Evolutionary conservation across 2,329 filamentous ascomycete species (phyloP).

Genomic region (Scedosporium dehoogii): DNA sequence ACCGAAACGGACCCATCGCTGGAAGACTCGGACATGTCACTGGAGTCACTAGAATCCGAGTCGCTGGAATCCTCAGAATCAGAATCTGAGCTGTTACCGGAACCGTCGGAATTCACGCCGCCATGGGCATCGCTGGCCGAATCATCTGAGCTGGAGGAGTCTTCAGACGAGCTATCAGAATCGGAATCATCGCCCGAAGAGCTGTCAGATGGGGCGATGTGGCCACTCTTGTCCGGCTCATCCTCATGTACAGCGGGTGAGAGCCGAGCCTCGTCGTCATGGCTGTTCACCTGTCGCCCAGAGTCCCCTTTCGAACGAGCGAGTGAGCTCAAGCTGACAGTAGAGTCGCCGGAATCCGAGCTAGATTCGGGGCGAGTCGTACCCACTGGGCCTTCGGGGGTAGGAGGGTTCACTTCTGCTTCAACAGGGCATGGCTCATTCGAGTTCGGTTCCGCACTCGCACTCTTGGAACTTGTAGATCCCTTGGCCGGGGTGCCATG

Average conservation of each 20-base stretch:
- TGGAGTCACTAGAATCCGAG: background rate
- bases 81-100: background rate
- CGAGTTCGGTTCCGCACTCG: conserved; percentile 28
- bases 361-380: conserved; percentile 9
- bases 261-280: background rate
- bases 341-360: background rate
- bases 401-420: background rate
- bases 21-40: background rate
- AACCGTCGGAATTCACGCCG: background rate
- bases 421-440: too few relatives aligned
- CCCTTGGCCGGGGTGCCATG: conserved; percentile 7
- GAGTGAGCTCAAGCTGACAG: background rate
- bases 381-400: background rate
- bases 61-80: conserved; percentile 1
- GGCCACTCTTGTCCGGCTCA: background rate
- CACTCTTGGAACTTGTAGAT: conserved; percentile 18
- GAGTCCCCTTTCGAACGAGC: background rate
- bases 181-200: conserved; percentile 10
- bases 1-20: background rate
- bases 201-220: background rate
- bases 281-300: background rate
- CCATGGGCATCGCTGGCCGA: background rate
- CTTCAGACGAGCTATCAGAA: conserved; percentile 9
- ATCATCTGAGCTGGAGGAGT: background rate
- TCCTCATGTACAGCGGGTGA: background rate